Base-by-base conservation (phyloP, 1,284 basidiomycete genomes). In the Marasmius fiardii region DNA sequence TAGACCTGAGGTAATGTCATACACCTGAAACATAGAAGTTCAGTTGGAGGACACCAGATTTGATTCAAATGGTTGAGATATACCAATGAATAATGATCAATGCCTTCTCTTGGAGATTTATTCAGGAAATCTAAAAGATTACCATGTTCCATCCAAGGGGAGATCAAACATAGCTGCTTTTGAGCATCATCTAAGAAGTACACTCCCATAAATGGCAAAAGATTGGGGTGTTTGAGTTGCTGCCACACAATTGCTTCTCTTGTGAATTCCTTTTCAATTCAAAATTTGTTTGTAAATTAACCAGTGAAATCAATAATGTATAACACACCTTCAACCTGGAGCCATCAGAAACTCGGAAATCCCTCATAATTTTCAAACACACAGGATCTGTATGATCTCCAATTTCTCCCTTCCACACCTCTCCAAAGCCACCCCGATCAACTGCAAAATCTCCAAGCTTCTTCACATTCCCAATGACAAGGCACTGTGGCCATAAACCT, bases 111-210 rank as follows among this genome's bases (percentile, higher is more conserved):
- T 3, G 65, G 49, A 28, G 54, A 44, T 10, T 26, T 39, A n/a
- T 45, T 53, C 24, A 77, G 57, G 59, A 65, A 67, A 3, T 56
- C 24, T 14, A 53, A 59, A 31, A 77, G 58, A 53, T 70, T 67
- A 4, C 75, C 74, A 43, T 70, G 66, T 34, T 61, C 62, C 65
- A 71, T 71, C 63, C 69, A 76, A 1, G 67, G 47, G 8, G 68
- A 11, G 71, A 49, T 21, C 16, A 53, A 20, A 28, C 47, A 49
- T 20, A 49, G n/a, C 20, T 33, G 47, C 26, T 33, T 20, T 33
- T n/a, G 26, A 20, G 16, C n/a, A 4, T 49, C 16, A 16, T 33
- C 28, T 4, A 49, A 16, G n/a, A 18, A 33, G 26, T 49, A 49
- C n/a, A 49, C n/a, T 31, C 47, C 47, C 7, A 49, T n/a, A n/a